A percentile compares a stretch with the other conserved stretches of the same genome.
phyloP scores from a whole-genome alignment of 2,329 filamentous ascomycete species.

The Amauroascus niger region DNA sequence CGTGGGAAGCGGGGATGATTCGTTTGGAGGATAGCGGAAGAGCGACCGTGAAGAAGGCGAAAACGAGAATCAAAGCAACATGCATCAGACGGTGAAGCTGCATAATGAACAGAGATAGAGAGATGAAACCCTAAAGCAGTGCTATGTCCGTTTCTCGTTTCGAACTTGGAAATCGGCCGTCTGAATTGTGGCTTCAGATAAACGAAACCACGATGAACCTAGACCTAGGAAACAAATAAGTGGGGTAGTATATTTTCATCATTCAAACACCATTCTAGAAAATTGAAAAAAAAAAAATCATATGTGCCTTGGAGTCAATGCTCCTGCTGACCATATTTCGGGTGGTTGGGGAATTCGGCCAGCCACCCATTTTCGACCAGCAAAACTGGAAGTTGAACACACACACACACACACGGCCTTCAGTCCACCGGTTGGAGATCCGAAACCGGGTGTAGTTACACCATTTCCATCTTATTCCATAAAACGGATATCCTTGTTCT shows the following conservation, averaged over 20 bases:
- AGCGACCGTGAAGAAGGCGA: not conserved
- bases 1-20: not conserved
- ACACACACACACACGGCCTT: too few relatives aligned
- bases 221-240: not conserved
- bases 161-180: not conserved
- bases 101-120: not conserved
- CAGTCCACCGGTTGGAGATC: too few relatives aligned
- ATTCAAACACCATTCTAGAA: too few relatives aligned
- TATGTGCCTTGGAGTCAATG: too few relatives aligned
- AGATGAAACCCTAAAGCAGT: not conserved
- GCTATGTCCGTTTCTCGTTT: not conserved
- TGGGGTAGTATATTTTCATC: not conserved
- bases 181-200: not conserved
- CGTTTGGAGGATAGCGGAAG: not conserved
- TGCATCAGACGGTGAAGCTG: not conserved
- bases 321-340: not conserved
- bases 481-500: too few relatives aligned
- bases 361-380: conserved; percentile 7
- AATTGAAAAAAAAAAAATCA: too few relatives aligned
- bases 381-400: not conserved
- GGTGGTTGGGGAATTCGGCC: conserved; percentile 8
- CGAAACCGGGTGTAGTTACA: not conserved
- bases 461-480: too few relatives aligned
- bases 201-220: not conserved
- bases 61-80: not conserved